A percentile compares a stretch with the other conserved stretches of the same genome.
These are phyloP conservation scores for Thelonectria blattea DNA, from an alignment of 2,329 filamentous ascomycete species.

Conservation along the genomic window DNA sequence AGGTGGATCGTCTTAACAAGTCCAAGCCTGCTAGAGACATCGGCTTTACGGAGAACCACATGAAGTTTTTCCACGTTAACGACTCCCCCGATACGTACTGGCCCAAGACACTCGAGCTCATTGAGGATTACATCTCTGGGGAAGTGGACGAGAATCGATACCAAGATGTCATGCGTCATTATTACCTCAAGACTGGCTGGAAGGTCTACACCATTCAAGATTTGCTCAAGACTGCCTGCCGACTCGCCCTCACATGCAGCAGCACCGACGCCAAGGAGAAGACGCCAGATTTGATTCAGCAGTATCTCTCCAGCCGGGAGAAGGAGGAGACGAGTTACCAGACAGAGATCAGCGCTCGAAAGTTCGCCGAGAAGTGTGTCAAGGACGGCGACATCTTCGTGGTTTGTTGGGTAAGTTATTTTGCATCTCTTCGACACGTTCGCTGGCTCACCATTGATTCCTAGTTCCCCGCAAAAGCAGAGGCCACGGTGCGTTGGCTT, in stretches of 20 bases:
- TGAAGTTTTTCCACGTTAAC: constrained; percentile 76
- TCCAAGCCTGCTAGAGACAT: constrained; percentile 84
- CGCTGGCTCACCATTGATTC: constrained; percentile 46
- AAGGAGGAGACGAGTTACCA: constrained; percentile 88
- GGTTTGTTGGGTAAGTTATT: constrained; percentile 80
- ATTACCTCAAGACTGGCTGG: constrained; percentile 91
- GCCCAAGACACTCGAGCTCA: constrained; percentile 80
- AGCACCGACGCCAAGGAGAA: constrained; percentile 90
- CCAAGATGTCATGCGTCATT: constrained; percentile 89
- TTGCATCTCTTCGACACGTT: neutral
- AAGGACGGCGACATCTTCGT: constrained; percentile 94
- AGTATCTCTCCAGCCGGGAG: constrained; percentile 82
- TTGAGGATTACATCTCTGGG: constrained; percentile 83
- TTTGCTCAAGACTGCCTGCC: constrained; percentile 79
- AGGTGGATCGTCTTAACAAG: constrained; percentile 74
- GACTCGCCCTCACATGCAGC: constrained; percentile 82
- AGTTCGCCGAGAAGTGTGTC: constrained; percentile 89
- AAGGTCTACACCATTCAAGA: constrained; percentile 93
- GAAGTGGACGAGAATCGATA: constrained; percentile 83
- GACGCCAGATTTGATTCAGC: constrained; percentile 85
- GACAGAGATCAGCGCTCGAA: constrained; percentile 87
- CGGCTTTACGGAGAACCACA: constrained; percentile 78
- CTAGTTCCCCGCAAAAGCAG: constrained; percentile 70
- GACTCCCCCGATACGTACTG: constrained; percentile 75
- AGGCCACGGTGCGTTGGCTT: constrained; percentile 75